Evolutionary conservation across 2,329 filamentous ascomycete genomes (phyloP), one percentile per base, ranked within the genome.

Genomic region (Sordariomycetes sp.): DNA sequence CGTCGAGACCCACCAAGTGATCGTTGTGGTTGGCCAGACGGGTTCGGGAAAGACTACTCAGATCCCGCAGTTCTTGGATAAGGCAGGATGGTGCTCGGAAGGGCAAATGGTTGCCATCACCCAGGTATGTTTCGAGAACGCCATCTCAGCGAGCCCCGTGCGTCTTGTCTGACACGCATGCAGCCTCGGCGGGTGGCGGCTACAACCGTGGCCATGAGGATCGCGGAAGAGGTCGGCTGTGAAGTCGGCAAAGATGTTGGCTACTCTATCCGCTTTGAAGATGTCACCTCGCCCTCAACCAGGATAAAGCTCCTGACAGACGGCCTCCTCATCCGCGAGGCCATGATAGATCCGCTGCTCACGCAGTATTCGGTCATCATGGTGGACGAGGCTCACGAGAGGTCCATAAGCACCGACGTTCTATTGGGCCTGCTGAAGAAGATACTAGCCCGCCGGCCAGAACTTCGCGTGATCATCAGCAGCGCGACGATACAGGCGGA

Each of bases 1-100:
- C 16, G 82, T 97, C 60, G 93, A 97, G 70, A 91, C 83, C 8
- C 83, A 84, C 62, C 87, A 89, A 0, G 87, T 97, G 59, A 93
- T 89, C 0, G 90, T 97, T 55, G 84, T 97, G 14, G 85, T 97
- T 58, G 94, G 93, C 10, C 91, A 97, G 68, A 97, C 94, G 1
- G 94, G 94, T 3, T 96, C 89, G 25, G 92, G 93, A 50, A 97
- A 97, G 73, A 96, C 92, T 1, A 97, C 94, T 0, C 94, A 97
- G 69, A 87, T 97, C 51, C 94, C 94, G 1, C 93, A 97, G 65
- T 97, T 88, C 65, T 80, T 97, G 14, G 86, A 96, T 59, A 79
- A 89, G 65, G 89, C 88, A 66, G 93, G 93, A 71, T 97, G 93
- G 92, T 93, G 90, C 68, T 78, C 80, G 32, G 82, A 91, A 68